Evolutionary conservation across 2,329 filamentous ascomycete genomes (phyloP).

Genomic region (Cyphellophora europaea): DNA sequence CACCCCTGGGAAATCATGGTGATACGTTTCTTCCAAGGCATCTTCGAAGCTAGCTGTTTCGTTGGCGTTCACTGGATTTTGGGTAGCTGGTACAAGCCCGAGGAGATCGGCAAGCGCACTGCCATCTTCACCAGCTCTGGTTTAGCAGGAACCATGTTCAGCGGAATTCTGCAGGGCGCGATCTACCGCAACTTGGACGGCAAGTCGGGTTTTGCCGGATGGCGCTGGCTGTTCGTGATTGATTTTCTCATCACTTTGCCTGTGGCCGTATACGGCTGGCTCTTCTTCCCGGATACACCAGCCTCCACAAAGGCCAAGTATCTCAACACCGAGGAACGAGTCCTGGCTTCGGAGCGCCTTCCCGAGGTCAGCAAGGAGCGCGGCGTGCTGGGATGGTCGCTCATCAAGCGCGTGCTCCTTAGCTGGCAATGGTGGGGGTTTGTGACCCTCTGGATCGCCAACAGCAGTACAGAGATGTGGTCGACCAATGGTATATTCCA

Average conservation of each 20-base stretch:
- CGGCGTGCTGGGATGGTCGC: conserved; percentile 10
- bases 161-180: conserved; percentile 8
- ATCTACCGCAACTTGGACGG: conserved; percentile 25
- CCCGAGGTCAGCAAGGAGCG: conserved; percentile 19
- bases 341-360: conserved; percentile 23
- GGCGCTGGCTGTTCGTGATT: conserved; percentile 58
- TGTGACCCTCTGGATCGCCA: conserved; percentile 43
- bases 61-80: conserved; percentile 23
- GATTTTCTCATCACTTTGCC: conserved; percentile 37
- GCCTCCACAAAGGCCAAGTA: conserved; percentile 1
- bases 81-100: conserved; percentile 19
- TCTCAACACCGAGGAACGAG: conserved; percentile 16
- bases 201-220: conserved; percentile 35
- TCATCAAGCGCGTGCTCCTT: conserved; percentile 19
- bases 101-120: conserved; percentile 28
- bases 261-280: not conserved
- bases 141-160: conserved; percentile 14
- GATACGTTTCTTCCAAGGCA: conserved; percentile 15
- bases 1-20: conserved; percentile 12
- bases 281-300: conserved; percentile 22
- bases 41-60: conserved; percentile 13
- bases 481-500: conserved; percentile 11
- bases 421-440: conserved; percentile 28
- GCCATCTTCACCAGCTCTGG: conserved; percentile 27
- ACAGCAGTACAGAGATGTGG: conserved; percentile 20